Percentiles rank a stretch among this genome's conserved stretches.
Conservation (phyloP, 2,329 filamentous ascomycete genomes). For the Ophiostoma pallidulum region DNA sequence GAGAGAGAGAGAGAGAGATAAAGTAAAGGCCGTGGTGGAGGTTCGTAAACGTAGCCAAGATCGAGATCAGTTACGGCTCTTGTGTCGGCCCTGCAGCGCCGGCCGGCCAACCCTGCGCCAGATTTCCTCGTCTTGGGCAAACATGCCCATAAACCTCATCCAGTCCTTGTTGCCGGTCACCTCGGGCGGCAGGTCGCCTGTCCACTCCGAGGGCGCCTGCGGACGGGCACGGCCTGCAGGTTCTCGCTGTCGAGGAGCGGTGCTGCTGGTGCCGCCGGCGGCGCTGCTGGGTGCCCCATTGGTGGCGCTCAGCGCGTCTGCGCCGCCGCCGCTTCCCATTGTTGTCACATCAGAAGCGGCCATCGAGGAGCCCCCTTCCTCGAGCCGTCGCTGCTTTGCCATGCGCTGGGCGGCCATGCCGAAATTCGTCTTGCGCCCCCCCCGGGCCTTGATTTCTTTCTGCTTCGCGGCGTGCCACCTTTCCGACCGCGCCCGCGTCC, state of each 20-base stretch:
- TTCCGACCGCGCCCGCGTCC: conserved; percentile 32
- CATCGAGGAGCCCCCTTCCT: no score
- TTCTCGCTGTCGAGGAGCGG: not conserved
- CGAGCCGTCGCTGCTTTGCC: conserved; percentile 19
- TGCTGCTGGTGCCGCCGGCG: not conserved
- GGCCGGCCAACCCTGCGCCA: not conserved
- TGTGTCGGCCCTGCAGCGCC: not conserved
- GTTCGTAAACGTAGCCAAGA: no score
- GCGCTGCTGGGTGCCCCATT: not conserved
- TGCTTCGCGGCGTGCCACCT: conserved; percentile 40
- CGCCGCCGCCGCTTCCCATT: not conserved
- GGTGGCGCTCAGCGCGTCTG: no score
- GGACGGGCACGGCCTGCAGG: not conserved
- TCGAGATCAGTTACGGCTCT: not conserved
- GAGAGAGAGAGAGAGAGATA: no score
- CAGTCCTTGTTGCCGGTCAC: conserved; percentile 6
- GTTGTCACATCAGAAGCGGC: no score
- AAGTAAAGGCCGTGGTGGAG: not conserved
- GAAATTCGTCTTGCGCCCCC: conserved; percentile 41
- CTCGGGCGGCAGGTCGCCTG: conserved; percentile 7
- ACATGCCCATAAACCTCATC: conserved; percentile 3
- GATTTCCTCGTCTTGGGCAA: conserved; percentile 9
- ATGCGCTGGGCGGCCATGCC: conserved; percentile 34
- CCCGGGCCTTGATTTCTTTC: conserved; percentile 39
- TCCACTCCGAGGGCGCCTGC: conserved; percentile 17